Percentiles rank a stretch among this genome's conserved stretches.
Conservation (phyloP, 2,329 filamentous ascomycete species). For the Dendrostoma leiphaemia region DNA sequence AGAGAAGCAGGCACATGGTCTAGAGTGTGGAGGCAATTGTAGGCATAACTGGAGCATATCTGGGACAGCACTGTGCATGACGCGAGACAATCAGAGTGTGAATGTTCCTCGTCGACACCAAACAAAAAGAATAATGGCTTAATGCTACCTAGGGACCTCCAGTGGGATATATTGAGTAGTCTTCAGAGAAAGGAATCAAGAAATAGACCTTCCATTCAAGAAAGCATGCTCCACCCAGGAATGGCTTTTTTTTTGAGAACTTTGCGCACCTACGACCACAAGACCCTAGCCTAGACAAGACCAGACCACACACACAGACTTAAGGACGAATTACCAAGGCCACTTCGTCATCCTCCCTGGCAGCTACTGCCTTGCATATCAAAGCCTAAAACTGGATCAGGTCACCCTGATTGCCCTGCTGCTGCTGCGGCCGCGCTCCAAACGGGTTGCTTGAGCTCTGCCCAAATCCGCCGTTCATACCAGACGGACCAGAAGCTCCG, state of each 20-base stretch:
- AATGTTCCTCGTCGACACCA: background rate
- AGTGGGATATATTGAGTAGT: constrained; percentile 11
- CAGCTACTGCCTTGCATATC: background rate
- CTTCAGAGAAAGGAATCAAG: constrained; percentile 5
- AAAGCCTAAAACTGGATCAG: constrained; percentile 58
- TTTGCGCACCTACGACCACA: background rate
- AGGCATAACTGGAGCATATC: too few species aligned
- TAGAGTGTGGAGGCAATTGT: too few species aligned
- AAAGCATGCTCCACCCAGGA: constrained; percentile 14
- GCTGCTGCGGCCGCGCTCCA: constrained; percentile 51
- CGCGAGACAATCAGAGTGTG: background rate
- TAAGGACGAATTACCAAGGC: background rate
- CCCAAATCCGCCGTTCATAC: constrained; percentile 47
- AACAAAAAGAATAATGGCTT: constrained; percentile 13
- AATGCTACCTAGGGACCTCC: constrained; percentile 19
- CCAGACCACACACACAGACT: background rate
- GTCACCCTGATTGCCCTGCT: constrained; percentile 43
- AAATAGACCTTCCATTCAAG: constrained; percentile 3
- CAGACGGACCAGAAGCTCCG: constrained; percentile 54
- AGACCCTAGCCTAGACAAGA: background rate
- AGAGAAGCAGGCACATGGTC: too few species aligned
- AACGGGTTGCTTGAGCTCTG: constrained; percentile 57
- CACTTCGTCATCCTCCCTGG: background rate
- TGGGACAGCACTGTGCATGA: too few species aligned
- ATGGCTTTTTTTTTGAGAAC: constrained; percentile 5